Evolutionary conservation across 352 stramenopile genomes (phyloP).

Genomic region (Globisporangium acanthophoron): DNA sequence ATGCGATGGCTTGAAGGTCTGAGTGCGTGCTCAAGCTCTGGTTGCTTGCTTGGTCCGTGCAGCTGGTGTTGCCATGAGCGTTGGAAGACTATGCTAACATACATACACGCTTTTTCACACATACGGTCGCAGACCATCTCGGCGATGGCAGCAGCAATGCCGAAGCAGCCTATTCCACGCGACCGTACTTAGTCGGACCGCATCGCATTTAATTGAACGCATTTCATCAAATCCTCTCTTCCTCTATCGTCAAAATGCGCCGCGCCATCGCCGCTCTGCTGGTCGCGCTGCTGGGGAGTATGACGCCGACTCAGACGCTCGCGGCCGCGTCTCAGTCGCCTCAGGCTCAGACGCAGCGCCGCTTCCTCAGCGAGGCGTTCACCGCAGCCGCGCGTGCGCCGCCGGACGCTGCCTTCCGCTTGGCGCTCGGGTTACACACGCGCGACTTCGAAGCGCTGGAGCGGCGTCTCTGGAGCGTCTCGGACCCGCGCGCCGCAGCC

Average conservation of each 20-base stretch:
- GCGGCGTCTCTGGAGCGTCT: constrained; percentile 41
- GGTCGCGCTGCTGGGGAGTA: not conserved
- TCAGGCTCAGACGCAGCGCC: constrained; percentile 4
- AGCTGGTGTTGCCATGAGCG: too few species aligned
- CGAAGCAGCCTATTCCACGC: too few species aligned
- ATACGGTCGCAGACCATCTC: too few species aligned
- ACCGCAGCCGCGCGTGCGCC: constrained; percentile 19
- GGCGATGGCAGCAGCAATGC: too few species aligned
- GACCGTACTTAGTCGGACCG: not conserved
- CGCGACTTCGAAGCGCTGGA: constrained; percentile 50
- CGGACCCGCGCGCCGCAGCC: constrained; percentile 43
- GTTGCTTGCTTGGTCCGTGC: too few species aligned
- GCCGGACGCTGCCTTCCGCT: constrained; percentile 35
- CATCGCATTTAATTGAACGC: not conserved
- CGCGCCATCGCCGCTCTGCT: not conserved
- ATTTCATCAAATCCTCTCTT: too few species aligned
- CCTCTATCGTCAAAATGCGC: too few species aligned
- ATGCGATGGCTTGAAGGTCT: not conserved
- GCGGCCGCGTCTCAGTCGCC: not conserved
- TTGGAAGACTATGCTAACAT: too few species aligned
- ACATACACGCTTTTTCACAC: too few species aligned
- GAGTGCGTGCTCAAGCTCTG: too few species aligned
- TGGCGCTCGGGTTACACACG: constrained; percentile 47
- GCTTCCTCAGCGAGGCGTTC: constrained; percentile 28
- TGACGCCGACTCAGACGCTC: not conserved